Evolutionary conservation across 2,329 filamentous ascomycete genomes (phyloP), one percentile per base, ranked within the genome.

Genomic region (Tolypocladium nubicola): DNA sequence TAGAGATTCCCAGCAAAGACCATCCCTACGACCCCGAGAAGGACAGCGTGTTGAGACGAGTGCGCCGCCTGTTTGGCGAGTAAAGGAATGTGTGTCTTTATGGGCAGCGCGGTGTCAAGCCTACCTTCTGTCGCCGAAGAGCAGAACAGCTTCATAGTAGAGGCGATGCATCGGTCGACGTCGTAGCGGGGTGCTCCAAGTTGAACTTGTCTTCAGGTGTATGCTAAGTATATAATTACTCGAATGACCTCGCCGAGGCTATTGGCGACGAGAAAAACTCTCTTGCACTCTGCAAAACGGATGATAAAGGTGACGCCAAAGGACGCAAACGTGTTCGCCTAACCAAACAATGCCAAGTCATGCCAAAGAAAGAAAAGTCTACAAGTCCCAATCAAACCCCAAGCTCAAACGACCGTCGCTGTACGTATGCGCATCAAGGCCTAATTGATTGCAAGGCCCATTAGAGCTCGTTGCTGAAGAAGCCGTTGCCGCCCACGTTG

Each of bases 1-100:
- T 99, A 58, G 94, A 99, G 74, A 97, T 99, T 60, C 94, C 94
- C 30, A 96, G 90, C 76, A 99, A 99, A 80, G 94, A 99, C 72
- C 94, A 99, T 72, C 94, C 94, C 2, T 99, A 99, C 70, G 93
- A 99, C 67, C 94, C 94, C 0, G 94, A 99, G 76, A 99, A 99
- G 79, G 94, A 99, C 73, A 97, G 93, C 69, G 93, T 99, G 49
- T 73, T 99, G 75, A 89, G 92, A 76, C 83, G 94, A 64, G 94
- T 99, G 52, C 77, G 81, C 60, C 77, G 81, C 59, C 63, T 84
- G 57, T 86, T 86, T 75, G 84, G 84, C 65, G 84, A 92, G 76
- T 92, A 83, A 70, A 37, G 30, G 5, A 21, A 8, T 19, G 4
- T 14, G 38, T 39, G 38, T 39, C 5, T 37, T 52, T 21, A 14